Evolutionary conservation across 768 basidiomycete genomes (phyloP).

Genomic region (Russula abietina): DNA sequence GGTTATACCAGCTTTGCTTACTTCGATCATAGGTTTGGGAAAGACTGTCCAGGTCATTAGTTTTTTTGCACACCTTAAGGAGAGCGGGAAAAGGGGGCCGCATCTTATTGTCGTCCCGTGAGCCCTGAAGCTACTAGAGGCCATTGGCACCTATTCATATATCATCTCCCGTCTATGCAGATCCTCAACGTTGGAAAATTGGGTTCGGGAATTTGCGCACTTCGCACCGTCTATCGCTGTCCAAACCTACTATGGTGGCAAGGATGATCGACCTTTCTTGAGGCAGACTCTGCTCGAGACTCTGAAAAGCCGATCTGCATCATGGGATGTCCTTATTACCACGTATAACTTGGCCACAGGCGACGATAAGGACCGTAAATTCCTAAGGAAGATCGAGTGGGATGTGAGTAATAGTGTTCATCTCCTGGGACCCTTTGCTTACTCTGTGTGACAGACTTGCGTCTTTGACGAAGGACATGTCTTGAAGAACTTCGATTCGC

Average conservation of each 20-base stretch:
- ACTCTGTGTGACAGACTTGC: conserved; percentile 53
- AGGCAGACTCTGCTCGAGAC: conserved; percentile 67
- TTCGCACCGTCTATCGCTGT: conserved; percentile 85
- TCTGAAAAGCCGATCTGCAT: conserved; percentile 43
- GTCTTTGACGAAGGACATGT: conserved; percentile 97
- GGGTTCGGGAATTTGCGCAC: conserved; percentile 92
- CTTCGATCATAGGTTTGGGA: conserved; percentile 64
- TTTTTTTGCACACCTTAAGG: conserved; percentile 86
- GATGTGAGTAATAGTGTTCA: conserved; percentile 55
- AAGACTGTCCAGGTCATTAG: conserved; percentile 99
- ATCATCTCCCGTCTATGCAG: conserved; percentile 35
- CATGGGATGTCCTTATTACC: conserved; percentile 92
- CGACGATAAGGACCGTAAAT: conserved; percentile 81
- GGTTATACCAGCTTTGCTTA: conserved; percentile 16
- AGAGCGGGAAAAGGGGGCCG: conserved; percentile 70
- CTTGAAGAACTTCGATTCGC: conserved; percentile 96
- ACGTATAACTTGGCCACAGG: conserved; percentile 95
- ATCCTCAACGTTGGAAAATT: conserved; percentile 95
- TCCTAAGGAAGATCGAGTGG: conserved; percentile 87
- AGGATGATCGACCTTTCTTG: conserved; percentile 73
- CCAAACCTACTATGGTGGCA: conserved; percentile 90
- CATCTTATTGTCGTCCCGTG: conserved; percentile 95
- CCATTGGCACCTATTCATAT: background rate
- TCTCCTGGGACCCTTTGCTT: background rate
- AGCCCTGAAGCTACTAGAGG: conserved; percentile 32